Conservation (phyloP, 2,329 filamentous ascomycete genomes). For the Cercospora zeae-maydis region DNA sequence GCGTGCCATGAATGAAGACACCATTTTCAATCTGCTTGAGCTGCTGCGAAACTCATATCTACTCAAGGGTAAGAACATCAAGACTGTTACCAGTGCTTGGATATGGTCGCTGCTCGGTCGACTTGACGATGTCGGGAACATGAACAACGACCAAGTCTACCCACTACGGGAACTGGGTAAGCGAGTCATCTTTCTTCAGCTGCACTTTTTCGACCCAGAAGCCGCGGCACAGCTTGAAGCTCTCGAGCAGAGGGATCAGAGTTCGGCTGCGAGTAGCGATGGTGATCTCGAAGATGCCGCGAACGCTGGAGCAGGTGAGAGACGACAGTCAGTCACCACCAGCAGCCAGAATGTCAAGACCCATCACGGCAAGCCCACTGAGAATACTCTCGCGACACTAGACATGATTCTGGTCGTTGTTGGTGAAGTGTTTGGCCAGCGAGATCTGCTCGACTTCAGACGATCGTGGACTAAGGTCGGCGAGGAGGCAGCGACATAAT, state of each 20-base stretch:
- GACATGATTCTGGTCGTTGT: slow-evolving; percentile 89
- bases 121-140: slow-evolving; percentile 64
- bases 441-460: slow-evolving; percentile 75
- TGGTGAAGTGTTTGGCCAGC: slow-evolving; percentile 85
- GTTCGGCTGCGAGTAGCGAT: slow-evolving; percentile 20
- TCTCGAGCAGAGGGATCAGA: slow-evolving; percentile 12
- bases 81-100: slow-evolving; percentile 72
- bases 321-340: neutral
- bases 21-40: slow-evolving; percentile 63
- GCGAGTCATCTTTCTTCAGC: slow-evolving; percentile 51
- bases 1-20: slow-evolving; percentile 58
- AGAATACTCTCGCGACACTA: slow-evolving; percentile 58
- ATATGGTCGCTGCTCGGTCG: slow-evolving; percentile 77
- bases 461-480: slow-evolving; percentile 26
- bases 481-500: neutral
- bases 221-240: slow-evolving; percentile 30
- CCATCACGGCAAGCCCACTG: slow-evolving; percentile 5
- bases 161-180: slow-evolving; percentile 76
- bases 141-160: slow-evolving; percentile 72
- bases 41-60: slow-evolving; percentile 59
- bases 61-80: slow-evolving; percentile 56
- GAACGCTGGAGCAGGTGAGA: slow-evolving; percentile 37
- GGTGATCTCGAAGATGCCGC: slow-evolving; percentile 35
- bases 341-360: neutral
- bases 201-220: slow-evolving; percentile 29